Percentiles rank a stretch among this genome's conserved stretches.
phyloP scores from a whole-genome alignment of 2,329 filamentous ascomycete genomes.

The Colletotrichum sublineola region DNA sequence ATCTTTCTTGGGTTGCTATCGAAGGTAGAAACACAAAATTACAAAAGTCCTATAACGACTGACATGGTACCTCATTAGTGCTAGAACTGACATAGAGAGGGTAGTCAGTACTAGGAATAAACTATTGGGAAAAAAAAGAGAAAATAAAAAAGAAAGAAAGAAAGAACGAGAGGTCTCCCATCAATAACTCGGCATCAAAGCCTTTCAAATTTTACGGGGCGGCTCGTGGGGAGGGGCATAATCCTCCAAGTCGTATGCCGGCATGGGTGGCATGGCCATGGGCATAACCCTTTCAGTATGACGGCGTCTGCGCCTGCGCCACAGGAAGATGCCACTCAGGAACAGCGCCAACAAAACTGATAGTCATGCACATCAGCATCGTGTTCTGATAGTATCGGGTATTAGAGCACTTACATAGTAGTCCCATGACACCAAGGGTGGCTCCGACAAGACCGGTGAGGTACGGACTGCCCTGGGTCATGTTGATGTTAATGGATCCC shows the following conservation, averaged over 20 bases:
- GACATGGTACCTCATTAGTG: no score
- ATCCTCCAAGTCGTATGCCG: background rate
- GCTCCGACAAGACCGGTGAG: background rate
- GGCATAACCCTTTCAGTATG: background rate
- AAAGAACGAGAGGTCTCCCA: no score
- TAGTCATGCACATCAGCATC: background rate
- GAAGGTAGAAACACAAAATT: background rate
- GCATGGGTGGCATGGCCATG: background rate
- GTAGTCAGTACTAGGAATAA: background rate
- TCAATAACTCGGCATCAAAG: background rate
- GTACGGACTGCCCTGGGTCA: background rate
- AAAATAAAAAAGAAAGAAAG: background rate
- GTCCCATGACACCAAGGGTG: background rate
- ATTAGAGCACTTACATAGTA: background rate
- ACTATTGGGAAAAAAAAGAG: no score
- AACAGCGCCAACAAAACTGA: background rate
- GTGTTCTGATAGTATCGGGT: no score
- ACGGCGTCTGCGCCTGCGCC: slow-evolving; percentile 1
- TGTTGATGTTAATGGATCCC: slow-evolving; percentile 1
- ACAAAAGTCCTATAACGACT: background rate
- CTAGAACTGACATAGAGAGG: background rate
- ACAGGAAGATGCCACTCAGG: background rate
- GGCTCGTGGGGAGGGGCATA: background rate
- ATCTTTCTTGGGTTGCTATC: background rate
- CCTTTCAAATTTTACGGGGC: background rate